Conservation (phyloP, 306 rosid genomes). For the Inga oerstediana region DNA sequence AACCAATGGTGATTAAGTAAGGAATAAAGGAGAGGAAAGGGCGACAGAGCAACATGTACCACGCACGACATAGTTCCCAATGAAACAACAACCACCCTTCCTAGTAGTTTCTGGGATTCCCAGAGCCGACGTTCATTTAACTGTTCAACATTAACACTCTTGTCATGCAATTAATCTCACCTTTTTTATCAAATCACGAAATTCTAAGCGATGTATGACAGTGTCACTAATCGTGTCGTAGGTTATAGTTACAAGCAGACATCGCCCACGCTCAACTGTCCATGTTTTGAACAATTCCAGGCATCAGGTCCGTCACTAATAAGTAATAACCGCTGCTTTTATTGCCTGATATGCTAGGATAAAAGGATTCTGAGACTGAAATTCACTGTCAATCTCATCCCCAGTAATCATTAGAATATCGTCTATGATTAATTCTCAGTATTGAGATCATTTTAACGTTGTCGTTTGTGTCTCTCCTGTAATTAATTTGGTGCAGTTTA, state of each 20-base stretch:
- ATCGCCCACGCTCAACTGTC: background rate
- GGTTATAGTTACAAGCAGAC: background rate
- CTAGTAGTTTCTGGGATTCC: constrained; percentile 40
- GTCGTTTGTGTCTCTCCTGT: background rate
- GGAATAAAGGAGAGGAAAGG: constrained; percentile 20
- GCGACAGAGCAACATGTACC: constrained; percentile 33
- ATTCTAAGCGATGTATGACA: background rate
- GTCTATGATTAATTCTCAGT: background rate
- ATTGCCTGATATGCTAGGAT: background rate
- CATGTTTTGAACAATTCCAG: background rate
- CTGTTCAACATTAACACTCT: constrained; percentile 4
- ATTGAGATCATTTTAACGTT: background rate
- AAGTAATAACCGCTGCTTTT: background rate
- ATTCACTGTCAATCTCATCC: background rate
- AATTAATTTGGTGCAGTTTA: background rate
- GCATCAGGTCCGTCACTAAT: background rate
- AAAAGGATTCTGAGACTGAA: background rate
- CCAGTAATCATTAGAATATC: background rate
- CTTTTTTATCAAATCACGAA: background rate
- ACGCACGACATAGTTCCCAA: constrained; percentile 33
- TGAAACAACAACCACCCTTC: constrained; percentile 44
- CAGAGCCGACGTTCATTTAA: constrained; percentile 33
- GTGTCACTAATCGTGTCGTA: background rate
- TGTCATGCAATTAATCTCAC: background rate
- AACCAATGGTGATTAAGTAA: background rate